phyloP scores from a whole-genome alignment of 495 filamentous ascomycete genomes.

The Bombardia bombarda region DNA sequence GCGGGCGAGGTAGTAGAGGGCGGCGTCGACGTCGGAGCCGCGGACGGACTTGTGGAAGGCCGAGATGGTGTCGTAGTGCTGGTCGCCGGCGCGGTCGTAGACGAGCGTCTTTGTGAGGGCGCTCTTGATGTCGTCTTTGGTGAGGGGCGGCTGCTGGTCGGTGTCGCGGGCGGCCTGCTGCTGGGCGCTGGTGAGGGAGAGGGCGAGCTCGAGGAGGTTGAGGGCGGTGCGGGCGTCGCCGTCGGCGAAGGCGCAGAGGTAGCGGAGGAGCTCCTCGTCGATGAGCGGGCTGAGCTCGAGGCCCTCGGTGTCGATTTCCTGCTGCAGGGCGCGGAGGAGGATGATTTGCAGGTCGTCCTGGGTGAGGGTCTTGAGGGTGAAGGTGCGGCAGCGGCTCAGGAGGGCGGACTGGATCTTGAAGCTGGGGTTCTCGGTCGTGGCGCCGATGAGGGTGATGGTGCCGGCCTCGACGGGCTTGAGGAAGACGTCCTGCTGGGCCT shows the following conservation, averaged over 20 bases:
- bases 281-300: slow-evolving; percentile 47
- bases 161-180: slow-evolving; percentile 4
- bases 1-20: slow-evolving; percentile 86
- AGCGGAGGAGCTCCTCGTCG: slow-evolving; percentile 67
- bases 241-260: slow-evolving; percentile 78
- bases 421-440: slow-evolving; percentile 93
- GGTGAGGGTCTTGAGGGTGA: slow-evolving; percentile 69
- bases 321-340: slow-evolving; percentile 59
- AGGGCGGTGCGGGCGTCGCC: slow-evolving; percentile 89
- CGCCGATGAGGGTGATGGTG: slow-evolving; percentile 84
- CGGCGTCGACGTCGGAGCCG: slow-evolving; percentile 75
- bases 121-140: slow-evolving; percentile 63
- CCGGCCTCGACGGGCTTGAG: slow-evolving; percentile 88
- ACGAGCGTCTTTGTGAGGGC: slow-evolving; percentile 83
- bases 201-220: slow-evolving; percentile 82
- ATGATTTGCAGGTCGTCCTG: slow-evolving; percentile 65
- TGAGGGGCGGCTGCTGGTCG: slow-evolving; percentile 24
- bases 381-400: slow-evolving; percentile 82
- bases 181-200: slow-evolving; percentile 44
- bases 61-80: slow-evolving; percentile 93
- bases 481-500: slow-evolving; percentile 92
- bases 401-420: slow-evolving; percentile 91
- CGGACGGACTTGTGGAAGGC: slow-evolving; percentile 95
- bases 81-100: slow-evolving; percentile 90
- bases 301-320: slow-evolving; percentile 35